Base-by-base conservation (phyloP, 495 filamentous ascomycete genomes). In the Geopyxis carbonaria region DNA sequence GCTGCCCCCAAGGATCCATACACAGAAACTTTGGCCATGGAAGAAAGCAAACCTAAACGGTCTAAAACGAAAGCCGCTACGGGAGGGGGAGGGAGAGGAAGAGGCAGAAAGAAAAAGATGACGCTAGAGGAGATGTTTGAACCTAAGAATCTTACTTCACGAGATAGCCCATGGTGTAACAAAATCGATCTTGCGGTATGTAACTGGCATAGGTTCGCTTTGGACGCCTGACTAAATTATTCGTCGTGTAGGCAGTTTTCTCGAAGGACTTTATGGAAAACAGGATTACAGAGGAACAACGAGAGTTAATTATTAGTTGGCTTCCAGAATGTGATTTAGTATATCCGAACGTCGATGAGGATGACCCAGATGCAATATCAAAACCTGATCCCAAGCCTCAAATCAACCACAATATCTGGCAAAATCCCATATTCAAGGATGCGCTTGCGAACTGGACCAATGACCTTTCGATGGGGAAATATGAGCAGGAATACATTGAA, bases 321-420 rank as follows among this genome's bases (percentile, higher is more conserved):
- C 38, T 41, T 1, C 51, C 51, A 8, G 45, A 40, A 24, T 47
- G 43, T 8, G 49, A 53, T 24, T 48, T 48, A 22, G 39, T 48
- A 13, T 54, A 54, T 20, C 36, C 45, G 4, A 16, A 37, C 2
- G 35, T 19, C n/a, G 24, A 31, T 10, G 40, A 44, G 21, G n/a
- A n/a, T n/a, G n/a, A n/a, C n/a, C n/a, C n/a, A n/a, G n/a, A n/a
- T n/a, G n/a, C n/a, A n/a, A 20, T 41, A 31, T 21, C 48, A 5
- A 39, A 44, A 21, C 18, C 48, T 16, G 40, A 43, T 15, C 37
- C 36, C 16, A 42, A 53, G 22, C 37, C 42, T n/a, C 22, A 32
- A 2, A 40, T 51, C 7, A 30, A 35, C 19, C 42, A 43, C 27
- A 36, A 20, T 14, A 39, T 54, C 22, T 51, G 45, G 40, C 28